Evolutionary conservation across 495 filamentous ascomycete species (phyloP).

Genomic region (Penicillium bialowiezense): DNA sequence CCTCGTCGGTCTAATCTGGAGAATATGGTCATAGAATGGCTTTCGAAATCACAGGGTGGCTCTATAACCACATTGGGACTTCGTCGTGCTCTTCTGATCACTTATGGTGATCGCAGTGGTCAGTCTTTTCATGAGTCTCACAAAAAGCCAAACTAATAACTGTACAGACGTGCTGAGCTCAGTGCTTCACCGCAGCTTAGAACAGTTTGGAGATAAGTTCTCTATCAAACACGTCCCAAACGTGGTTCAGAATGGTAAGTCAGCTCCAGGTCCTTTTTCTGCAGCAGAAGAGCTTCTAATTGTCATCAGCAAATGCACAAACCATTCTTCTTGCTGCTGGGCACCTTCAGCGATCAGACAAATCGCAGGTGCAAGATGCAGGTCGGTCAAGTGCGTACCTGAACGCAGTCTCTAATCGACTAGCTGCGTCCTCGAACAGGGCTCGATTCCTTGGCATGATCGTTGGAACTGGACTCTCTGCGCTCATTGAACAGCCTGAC

Average conservation of each 20-base stretch:
- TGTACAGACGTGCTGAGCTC: conserved; percentile 47
- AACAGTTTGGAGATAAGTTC: conserved; percentile 78
- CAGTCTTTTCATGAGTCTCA: conserved; percentile 4
- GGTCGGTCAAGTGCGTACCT: conserved; percentile 71
- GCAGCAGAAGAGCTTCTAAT: not conserved
- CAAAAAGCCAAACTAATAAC: conserved; percentile 17
- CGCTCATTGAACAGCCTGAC: conserved; percentile 71
- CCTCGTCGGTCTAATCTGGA: conserved; percentile 35
- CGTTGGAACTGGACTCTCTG: conserved; percentile 77
- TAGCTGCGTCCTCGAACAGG: conserved; percentile 70
- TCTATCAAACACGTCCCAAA: conserved; percentile 82
- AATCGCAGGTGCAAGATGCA: conserved; percentile 57
- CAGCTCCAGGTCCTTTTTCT: not conserved
- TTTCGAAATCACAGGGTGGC: conserved; percentile 49
- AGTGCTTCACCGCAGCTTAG: conserved; percentile 64
- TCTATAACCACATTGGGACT: conserved; percentile 63
- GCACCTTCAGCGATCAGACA: conserved; percentile 62
- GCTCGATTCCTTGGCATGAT: conserved; percentile 88
- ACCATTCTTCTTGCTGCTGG: conserved; percentile 74
- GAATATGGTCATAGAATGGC: conserved; percentile 64
- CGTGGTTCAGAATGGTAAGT: conserved; percentile 79
- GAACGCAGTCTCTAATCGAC: conserved; percentile 78
- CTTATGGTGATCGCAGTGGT: conserved; percentile 54
- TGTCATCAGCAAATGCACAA: conserved; percentile 67
- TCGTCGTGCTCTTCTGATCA: conserved; percentile 65